Base-by-base conservation (phyloP, 176 grass and related monocot species). In the Otatea glauca region DNA sequence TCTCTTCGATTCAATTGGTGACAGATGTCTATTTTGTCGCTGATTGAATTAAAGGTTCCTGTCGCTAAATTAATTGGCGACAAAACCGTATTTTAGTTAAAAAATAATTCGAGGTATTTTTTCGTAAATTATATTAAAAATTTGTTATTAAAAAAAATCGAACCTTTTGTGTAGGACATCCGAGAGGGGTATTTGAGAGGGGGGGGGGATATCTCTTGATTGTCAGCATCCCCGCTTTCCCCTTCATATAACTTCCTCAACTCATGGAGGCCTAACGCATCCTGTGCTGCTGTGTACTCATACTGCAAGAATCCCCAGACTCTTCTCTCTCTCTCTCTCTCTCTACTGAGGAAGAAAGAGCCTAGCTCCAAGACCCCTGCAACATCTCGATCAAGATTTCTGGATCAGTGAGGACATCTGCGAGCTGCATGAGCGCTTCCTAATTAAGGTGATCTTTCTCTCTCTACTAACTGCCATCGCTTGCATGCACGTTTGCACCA, bases 171-270 rank as follows among this genome's bases (percentile, higher is more conserved):
- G 70, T 65, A 55, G 72, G 51, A 74, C 69, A 75, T 67, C 69
- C 59, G 69, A 74, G 69, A 75, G 35, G 9, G 15, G 17, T 58
- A 44, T 66, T 80, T 74, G 68, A 48, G 29, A 29, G 70, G 58
- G 85, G 74, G 77, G 48, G 7, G 43, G 48, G 48, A 72, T 89
- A 86, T 90, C 77, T 86, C 72, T 82, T 76, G 72, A 82, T 90
- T 86, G 83, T 86, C 73, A 82, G 65, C 84, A 86, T 90, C 73
- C 49, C 45, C 34, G 42, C 44, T 29, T 60, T 69, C 55, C 68
- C 39, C 78, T 72, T 14, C 76, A 25, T 89, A 90, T 74, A 86
- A 78, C 79, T 68, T 86, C 73, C 84, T 78, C 79, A 48, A 67
- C 67, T 66, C 79, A 58, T 75, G 41, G 76, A 85, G 61, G n/a